Percentiles rank a stretch among this genome's conserved stretches.
phyloP scores from a whole-genome alignment of 1,284 basidiomycete genomes.

The Schizopora paradoxa region DNA sequence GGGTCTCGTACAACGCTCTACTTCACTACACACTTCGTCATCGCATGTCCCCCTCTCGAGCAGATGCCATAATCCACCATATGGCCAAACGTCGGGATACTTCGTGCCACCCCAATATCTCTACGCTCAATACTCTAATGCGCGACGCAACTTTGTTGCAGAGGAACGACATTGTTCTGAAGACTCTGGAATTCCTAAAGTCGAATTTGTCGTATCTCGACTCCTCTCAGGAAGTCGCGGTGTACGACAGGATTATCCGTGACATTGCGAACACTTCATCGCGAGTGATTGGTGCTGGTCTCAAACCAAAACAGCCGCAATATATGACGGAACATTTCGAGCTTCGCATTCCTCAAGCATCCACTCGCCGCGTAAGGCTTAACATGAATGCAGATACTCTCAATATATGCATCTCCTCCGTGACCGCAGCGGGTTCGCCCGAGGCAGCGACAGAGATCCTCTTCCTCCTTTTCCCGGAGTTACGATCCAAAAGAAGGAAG shows the following conservation, averaged over 20 bases:
- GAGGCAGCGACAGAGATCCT: slow-evolving; percentile 40
- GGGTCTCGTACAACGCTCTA: slow-evolving; percentile 53
- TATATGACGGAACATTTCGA: no score
- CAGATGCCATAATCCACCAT: slow-evolving; percentile 44
- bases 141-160: slow-evolving; percentile 49
- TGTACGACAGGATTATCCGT: no score
- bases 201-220: no score
- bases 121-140: slow-evolving; percentile 55
- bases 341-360: no score
- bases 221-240: no score
- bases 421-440: slow-evolving; percentile 47
- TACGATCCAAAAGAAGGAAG: slow-evolving; percentile 31
- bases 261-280: no score
- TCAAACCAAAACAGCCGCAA: no score
- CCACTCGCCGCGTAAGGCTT: no score
- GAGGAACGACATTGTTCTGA: slow-evolving; percentile 37
- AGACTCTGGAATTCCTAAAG: slow-evolving; percentile 26
- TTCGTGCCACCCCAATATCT: slow-evolving; percentile 38
- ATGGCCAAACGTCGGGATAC: slow-evolving; percentile 42
- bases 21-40: slow-evolving; percentile 61
- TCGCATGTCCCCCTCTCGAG: slow-evolving; percentile 45
- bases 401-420: slow-evolving; percentile 46
- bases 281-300: no score
- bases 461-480: slow-evolving; percentile 50
- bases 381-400: slow-evolving; percentile 45